Percentiles rank a stretch among this genome's conserved stretches.
Conservation (phyloP, 2,329 filamentous ascomycete genomes). For the Orbilia oligospora region DNA sequence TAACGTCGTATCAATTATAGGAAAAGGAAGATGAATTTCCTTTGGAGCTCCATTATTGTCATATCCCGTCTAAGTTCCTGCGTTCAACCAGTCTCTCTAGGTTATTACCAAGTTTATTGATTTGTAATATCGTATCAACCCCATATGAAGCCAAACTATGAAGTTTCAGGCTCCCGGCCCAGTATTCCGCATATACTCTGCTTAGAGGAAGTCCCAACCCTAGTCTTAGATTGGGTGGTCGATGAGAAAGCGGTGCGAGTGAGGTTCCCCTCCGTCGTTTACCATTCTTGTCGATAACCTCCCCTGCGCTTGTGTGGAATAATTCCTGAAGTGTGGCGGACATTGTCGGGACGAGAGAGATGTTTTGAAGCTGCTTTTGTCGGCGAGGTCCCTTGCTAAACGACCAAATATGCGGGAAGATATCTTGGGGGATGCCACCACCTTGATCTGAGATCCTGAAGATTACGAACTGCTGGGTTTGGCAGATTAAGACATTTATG, state of each 20-base stretch:
- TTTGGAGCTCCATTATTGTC: slow-evolving; percentile 27
- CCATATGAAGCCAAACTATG: slow-evolving; percentile 85
- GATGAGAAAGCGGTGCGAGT: slow-evolving; percentile 82
- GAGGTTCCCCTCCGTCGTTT: slow-evolving; percentile 71
- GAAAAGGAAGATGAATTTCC: background rate
- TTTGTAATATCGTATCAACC: slow-evolving; percentile 94
- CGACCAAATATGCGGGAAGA: slow-evolving; percentile 93
- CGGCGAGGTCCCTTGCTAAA: slow-evolving; percentile 89
- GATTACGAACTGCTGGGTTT: slow-evolving; percentile 93
- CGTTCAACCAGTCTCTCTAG: slow-evolving; percentile 81
- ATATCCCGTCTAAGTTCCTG: slow-evolving; percentile 67
- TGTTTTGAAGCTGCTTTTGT: slow-evolving; percentile 82
- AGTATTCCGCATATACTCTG: slow-evolving; percentile 96
- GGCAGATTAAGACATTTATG: slow-evolving; percentile 94
- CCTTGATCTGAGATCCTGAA: slow-evolving; percentile 96
- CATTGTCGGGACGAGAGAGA: slow-evolving; percentile 88
- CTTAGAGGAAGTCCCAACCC: slow-evolving; percentile 96
- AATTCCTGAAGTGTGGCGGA: slow-evolving; percentile 94
- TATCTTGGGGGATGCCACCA: slow-evolving; percentile 87
- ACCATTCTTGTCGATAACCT: slow-evolving; percentile 51
- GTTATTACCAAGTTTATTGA: slow-evolving; percentile 96
- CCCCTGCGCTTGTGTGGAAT: slow-evolving; percentile 64
- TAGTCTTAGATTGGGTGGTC: slow-evolving; percentile 87
- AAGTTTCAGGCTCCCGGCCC: slow-evolving; percentile 79
- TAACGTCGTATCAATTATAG: background rate